Conservation (phyloP, 176 grass and related monocot genomes). For the Eleusine coracana region DNA sequence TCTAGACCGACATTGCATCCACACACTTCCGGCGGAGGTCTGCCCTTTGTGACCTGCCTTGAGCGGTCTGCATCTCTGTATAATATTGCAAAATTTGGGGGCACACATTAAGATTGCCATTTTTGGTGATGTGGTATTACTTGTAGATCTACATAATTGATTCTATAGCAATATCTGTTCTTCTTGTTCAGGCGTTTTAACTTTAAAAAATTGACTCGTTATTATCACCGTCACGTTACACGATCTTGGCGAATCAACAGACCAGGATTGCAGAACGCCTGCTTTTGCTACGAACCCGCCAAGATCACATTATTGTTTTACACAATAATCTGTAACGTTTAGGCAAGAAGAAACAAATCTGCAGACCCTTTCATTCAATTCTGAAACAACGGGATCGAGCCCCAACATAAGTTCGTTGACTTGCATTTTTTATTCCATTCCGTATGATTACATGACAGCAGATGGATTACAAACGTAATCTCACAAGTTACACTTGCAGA, state of each 20-base stretch:
- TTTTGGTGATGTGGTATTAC: conserved; percentile 4
- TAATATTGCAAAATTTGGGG: background rate
- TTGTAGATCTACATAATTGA: conserved; percentile 26
- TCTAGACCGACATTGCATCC: conserved; percentile 15
- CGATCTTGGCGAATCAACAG: background rate
- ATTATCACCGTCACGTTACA: background rate
- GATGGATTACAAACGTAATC: background rate
- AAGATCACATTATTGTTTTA: too few relatives aligned
- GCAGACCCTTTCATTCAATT: too few relatives aligned
- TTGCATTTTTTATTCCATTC: background rate
- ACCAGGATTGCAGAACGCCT: too few relatives aligned
- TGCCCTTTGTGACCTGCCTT: background rate
- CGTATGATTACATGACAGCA: background rate
- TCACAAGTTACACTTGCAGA: background rate
- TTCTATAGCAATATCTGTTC: background rate
- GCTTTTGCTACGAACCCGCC: too few relatives aligned
- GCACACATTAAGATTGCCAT: conserved; percentile 7
- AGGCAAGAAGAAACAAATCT: too few relatives aligned
- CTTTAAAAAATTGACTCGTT: background rate
- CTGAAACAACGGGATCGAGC: too few relatives aligned
- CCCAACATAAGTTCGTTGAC: too few relatives aligned
- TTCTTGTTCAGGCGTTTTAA: too few relatives aligned
- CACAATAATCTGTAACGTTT: too few relatives aligned
- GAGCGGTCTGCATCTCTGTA: background rate
- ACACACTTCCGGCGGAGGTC: conserved; percentile 5